Percentiles rank a stretch among this genome's conserved stretches.
These are phyloP conservation scores for Leptomonas pyrrhocoris DNA, from an alignment of 208 protist species.

Conservation along the genomic window DNA sequence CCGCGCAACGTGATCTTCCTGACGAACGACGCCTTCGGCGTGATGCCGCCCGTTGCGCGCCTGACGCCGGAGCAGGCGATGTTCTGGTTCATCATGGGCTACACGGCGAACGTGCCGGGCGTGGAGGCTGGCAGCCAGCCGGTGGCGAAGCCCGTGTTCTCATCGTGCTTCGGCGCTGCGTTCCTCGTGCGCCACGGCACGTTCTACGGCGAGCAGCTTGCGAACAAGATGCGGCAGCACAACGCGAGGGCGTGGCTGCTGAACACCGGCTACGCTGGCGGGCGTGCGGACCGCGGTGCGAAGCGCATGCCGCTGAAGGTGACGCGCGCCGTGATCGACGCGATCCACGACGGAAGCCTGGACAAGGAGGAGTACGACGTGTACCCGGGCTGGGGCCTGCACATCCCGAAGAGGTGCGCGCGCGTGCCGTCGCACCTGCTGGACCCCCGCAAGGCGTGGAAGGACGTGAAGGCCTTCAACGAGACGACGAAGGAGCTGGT, in stretches of 20 bases:
- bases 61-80: slow-evolving; percentile 94
- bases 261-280: slow-evolving; percentile 96
- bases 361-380: slow-evolving; percentile 62
- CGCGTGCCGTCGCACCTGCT: slow-evolving; percentile 90
- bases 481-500: slow-evolving; percentile 84
- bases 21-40: slow-evolving; percentile 97
- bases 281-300: slow-evolving; percentile 79
- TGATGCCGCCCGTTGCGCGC: slow-evolving; percentile 95
- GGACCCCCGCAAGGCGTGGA: slow-evolving; percentile 91
- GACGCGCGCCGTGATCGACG: slow-evolving; percentile 95
- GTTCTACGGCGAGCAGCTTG: slow-evolving; percentile 96
- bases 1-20: slow-evolving; percentile 97
- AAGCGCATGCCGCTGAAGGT: slow-evolving; percentile 92
- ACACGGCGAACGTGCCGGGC: slow-evolving; percentile 94
- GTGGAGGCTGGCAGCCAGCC: slow-evolving; percentile 94
- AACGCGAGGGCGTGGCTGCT: slow-evolving; percentile 91
- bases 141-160: slow-evolving; percentile 93
- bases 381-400: slow-evolving; percentile 90
- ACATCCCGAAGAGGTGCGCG: slow-evolving; percentile 77
- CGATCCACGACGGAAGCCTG: slow-evolving; percentile 95
- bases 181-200: slow-evolving; percentile 96
- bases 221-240: slow-evolving; percentile 91
- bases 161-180: slow-evolving; percentile 94
- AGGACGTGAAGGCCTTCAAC: slow-evolving; percentile 85
- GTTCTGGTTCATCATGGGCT: slow-evolving; percentile 95